Evolutionary conservation across 805 yeast species (phyloP), one percentile per base, ranked within the genome.

Genomic region (Wickerhamomyces chambardii): DNA sequence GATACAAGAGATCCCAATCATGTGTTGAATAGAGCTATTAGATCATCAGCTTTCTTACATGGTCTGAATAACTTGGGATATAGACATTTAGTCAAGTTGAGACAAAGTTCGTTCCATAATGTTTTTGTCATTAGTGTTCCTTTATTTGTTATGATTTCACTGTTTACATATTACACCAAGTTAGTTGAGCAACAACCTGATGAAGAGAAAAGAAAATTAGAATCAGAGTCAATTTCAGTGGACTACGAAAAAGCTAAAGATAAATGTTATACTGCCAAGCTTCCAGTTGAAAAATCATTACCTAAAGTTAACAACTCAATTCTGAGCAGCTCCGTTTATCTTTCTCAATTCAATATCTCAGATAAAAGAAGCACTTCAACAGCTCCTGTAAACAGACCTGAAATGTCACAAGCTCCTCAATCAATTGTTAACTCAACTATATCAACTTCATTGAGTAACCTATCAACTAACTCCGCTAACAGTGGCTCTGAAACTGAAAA

Each of bases 21-120:
- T 12, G n/a, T 25, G 5, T 25, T 43, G 12, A 39, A 43, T 15
- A 36, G 24, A 17, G 32, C 38, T 6, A 26, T 41, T 3, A 38
- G 34, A 29, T 34, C 40, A 5, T 41, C 45, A 6, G 30, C 37
- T 2, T 41, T 43, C 15, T 28, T 43, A 6, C 45, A 39, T 35
- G 47, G 41, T 2, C 25, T 43, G 10, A 30, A 35, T 21, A 34
- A 37, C 9, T 24, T 41, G 6, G 32, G 38, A 10, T 41, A 43
- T 32, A 36, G 39, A 28, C 40, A 41, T 22, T 27, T 41, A 30
- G 17, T 43, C 5, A 35, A 32, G 12, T 15, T 43, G 24, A 32
- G 38, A 27, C 38, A 39, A 25, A 38, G 36, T 15, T 42, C 47
- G 14, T 43, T 33, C 38, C 45, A 39, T 4, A 31, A 34, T 19